Conservation (phyloP, 305 asterid genomes). For the Fraxinus baroniana region DNA sequence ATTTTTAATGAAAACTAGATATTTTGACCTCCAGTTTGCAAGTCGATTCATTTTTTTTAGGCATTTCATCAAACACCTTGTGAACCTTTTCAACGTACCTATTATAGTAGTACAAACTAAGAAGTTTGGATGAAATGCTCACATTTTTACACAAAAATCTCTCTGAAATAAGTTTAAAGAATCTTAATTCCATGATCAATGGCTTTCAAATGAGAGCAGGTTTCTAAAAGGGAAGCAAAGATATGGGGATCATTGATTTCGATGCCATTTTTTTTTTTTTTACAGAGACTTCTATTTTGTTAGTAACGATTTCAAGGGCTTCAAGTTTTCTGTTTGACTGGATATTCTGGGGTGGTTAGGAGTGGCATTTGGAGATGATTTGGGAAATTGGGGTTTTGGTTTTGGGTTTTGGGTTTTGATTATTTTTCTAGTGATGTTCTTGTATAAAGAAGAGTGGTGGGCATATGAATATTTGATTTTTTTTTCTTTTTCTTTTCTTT, state of each 20-base stretch:
- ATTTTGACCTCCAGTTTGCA: constrained; percentile 3
- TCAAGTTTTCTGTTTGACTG: constrained; percentile 47
- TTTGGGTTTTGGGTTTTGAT: constrained; percentile 27
- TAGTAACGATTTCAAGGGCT: constrained; percentile 58
- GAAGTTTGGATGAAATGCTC: constrained; percentile 71
- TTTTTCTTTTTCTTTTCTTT: too few species aligned
- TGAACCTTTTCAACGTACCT: constrained; percentile 68
- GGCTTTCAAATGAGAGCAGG: constrained; percentile 67
- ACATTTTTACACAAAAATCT: constrained; percentile 55
- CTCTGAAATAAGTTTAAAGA: constrained; percentile 56
- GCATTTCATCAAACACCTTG: constrained; percentile 81
- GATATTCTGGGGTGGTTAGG: constrained; percentile 27
- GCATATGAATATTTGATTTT: too few species aligned
- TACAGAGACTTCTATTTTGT: constrained; percentile 50
- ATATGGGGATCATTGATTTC: constrained; percentile 59
- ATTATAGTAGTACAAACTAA: constrained; percentile 46
- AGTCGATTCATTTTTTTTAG: constrained; percentile 50
- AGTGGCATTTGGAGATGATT: constrained; percentile 60
- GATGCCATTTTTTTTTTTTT: constrained; percentile 39
- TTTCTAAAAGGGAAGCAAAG: constrained; percentile 79
- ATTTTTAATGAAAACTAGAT: too few species aligned
- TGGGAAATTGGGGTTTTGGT: constrained; percentile 40
- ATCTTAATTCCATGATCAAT: constrained; percentile 48
- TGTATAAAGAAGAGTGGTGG: not conserved
- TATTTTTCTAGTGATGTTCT: constrained; percentile 31